Percentiles rank a stretch among this genome's conserved stretches.
Conservation (phyloP, 192 early-diverging fungal species). For the Podila clonocystis region DNA sequence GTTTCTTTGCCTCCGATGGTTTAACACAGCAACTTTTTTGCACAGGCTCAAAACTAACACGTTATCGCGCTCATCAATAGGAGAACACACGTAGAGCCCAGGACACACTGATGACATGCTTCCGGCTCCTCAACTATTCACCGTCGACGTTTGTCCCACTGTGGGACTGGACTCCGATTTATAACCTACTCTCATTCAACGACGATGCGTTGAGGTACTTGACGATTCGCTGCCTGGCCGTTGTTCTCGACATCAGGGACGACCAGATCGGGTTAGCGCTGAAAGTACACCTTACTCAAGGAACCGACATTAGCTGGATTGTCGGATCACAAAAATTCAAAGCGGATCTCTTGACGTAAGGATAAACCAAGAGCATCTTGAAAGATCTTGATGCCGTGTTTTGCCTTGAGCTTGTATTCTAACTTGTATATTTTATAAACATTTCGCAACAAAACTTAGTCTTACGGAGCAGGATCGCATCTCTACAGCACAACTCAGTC, state of each 20-base stretch:
- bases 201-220: constrained; percentile 57
- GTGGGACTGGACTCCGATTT: constrained; percentile 67
- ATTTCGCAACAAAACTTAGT: constrained; percentile 17
- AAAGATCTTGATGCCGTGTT: neutral
- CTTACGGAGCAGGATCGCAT: constrained; percentile 60
- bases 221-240: constrained; percentile 54
- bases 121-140: constrained; percentile 62
- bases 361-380: neutral
- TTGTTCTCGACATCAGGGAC: constrained; percentile 62
- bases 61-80: constrained; percentile 12
- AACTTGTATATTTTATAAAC: neutral
- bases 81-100: constrained; percentile 41
- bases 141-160: constrained; percentile 54
- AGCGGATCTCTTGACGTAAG: constrained; percentile 52
- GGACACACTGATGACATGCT: constrained; percentile 59
- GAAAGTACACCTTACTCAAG: constrained; percentile 25
- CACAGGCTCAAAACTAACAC: neutral
- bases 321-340: constrained; percentile 39
- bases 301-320: constrained; percentile 34
- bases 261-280: constrained; percentile 39
- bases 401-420: constrained; percentile 7
- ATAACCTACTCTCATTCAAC: constrained; percentile 53
- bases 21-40: neutral
- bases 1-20: too few relatives aligned
- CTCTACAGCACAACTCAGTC: constrained; percentile 52